Evolutionary conservation across 2,329 filamentous ascomycete genomes (phyloP), one percentile per base, ranked within the genome.

Genomic region (Monosporascus cannonballus): DNA sequence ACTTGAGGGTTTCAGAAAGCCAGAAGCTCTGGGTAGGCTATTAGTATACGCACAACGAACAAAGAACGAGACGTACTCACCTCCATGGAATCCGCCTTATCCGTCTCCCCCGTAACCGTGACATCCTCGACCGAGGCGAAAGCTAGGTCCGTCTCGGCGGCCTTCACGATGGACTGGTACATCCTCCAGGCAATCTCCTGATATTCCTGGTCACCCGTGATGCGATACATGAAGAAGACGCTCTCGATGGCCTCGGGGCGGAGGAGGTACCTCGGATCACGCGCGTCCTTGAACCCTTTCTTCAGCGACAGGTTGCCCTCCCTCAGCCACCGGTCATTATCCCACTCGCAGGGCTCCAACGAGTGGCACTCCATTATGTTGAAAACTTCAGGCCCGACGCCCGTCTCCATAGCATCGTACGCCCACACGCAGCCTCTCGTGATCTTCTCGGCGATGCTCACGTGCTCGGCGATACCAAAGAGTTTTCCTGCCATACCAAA

Each of bases 1-100:
- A 90, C 69, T 89, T 90, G 54, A 90, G 69, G 17, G 86, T 90
- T 71, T 90, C 86, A 0, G 83, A 81, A 61, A 86, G 71, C 84
- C 86, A 90, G 61, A 88, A 89, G 55, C 80, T 86, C 73, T 89
- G 78, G 68, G 27, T 37, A 9, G 6, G n/a, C 8, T 46, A 53
- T 56, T 79, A 79, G 63, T 77, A 76, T 62, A 84, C 73, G 6
- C 38, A 50, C 3, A 18, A 20, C 11, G n/a, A 6, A 5, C 38
- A 6, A 38, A 6, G 6, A 39, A 1, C 58, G 6, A 53, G 17
- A 56, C 24, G 3, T 45, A 58, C 55, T 49, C 47, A 61, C 53
- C 56, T 62, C 59, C 54, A 63, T 61, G 15, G 54, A 62, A 34
- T 71, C 70, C 27, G 53, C 25, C 52, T 64, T 67, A 1, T 60